phyloP scores from a whole-genome alignment of 2,329 filamentous ascomycete genomes.

The Cladosporium sp. region DNA sequence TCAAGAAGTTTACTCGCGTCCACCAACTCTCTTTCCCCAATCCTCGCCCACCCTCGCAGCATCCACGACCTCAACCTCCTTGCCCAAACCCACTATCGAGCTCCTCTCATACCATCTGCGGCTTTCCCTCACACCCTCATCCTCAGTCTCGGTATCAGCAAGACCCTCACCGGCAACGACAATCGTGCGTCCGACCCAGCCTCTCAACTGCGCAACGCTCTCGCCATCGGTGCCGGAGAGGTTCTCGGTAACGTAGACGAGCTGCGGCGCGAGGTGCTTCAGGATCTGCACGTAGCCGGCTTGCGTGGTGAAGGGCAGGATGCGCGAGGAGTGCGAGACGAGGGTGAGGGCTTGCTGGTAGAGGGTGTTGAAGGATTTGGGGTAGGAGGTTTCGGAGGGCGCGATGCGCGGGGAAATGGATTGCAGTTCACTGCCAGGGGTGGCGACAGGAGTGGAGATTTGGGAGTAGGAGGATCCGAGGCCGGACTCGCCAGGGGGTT shows the following conservation, averaged over 20 bases:
- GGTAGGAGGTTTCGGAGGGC: conserved; percentile 40
- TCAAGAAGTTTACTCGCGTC: conserved; percentile 45
- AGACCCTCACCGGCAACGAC: conserved; percentile 70
- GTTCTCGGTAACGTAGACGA: conserved; percentile 82
- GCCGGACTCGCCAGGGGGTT: conserved; percentile 57
- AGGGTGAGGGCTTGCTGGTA: conserved; percentile 77
- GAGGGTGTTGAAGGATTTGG: conserved; percentile 72
- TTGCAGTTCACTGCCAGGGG: conserved; percentile 62
- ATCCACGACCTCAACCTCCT: conserved; percentile 87
- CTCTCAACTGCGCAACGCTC: conserved; percentile 66
- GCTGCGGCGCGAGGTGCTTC: conserved; percentile 78
- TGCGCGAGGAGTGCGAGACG: conserved; percentile 82
- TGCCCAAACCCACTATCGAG: conserved; percentile 80
- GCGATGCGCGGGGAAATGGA: conserved; percentile 46
- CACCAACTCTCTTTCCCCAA: conserved; percentile 77
- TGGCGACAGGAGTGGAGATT: conserved; percentile 69
- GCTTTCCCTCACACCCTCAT: conserved; percentile 52
- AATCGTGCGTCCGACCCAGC: conserved; percentile 64
- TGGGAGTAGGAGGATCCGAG: conserved; percentile 85
- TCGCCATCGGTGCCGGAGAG: conserved; percentile 68
- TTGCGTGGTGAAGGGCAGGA: conserved; percentile 84
- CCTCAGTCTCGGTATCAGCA: conserved; percentile 73
- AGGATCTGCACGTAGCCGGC: conserved; percentile 84
- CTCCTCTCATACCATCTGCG: conserved; percentile 76
- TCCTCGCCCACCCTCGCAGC: conserved; percentile 80